Percentiles rank a stretch among this genome's conserved stretches.
Evolutionary conservation across 352 stramenopile species (phyloP).

Genomic region (Globisporangium splendens): DNA sequence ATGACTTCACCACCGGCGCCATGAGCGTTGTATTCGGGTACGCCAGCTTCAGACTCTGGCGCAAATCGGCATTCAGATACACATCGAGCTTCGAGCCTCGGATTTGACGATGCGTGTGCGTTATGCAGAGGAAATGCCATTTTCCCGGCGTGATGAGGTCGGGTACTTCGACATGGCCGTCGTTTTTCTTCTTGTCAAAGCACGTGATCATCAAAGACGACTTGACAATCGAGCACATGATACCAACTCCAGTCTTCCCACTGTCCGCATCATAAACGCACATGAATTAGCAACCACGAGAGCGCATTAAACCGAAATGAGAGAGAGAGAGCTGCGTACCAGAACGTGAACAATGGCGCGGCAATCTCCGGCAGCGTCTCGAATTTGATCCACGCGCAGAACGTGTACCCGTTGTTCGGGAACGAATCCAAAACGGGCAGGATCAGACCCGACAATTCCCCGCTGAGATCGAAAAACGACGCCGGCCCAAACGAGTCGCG

Average conservation of each 20-base stretch:
- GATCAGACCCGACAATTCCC: slow-evolving; percentile 69
- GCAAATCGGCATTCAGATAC: slow-evolving; percentile 70
- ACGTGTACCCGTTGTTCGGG: slow-evolving; percentile 79
- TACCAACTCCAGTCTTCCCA: slow-evolving; percentile 68
- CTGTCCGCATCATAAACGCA: slow-evolving; percentile 14
- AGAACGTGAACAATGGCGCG: slow-evolving; percentile 78
- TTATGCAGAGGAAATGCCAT: slow-evolving; percentile 83
- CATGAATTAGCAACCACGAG: slow-evolving; percentile 4
- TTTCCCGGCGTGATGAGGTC: slow-evolving; percentile 60
- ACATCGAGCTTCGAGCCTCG: slow-evolving; percentile 81
- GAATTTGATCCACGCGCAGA: slow-evolving; percentile 85
- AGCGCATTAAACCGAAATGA: background rate
- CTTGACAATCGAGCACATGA: slow-evolving; percentile 75
- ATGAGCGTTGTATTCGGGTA: slow-evolving; percentile 81
- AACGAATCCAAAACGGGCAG: slow-evolving; percentile 70
- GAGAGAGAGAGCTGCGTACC: slow-evolving; percentile 23
- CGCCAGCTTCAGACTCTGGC: slow-evolving; percentile 67
- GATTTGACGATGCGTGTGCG: slow-evolving; percentile 82
- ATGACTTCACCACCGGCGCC: slow-evolving; percentile 72
- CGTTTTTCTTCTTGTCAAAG: slow-evolving; percentile 86
- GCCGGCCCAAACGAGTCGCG: slow-evolving; percentile 75
- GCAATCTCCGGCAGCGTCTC: slow-evolving; percentile 66
- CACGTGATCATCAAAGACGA: slow-evolving; percentile 77
- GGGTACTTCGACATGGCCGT: slow-evolving; percentile 70
- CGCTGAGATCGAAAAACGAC: slow-evolving; percentile 83